phyloP scores from a whole-genome alignment of 1,284 basidiomycete genomes.

The Cryptococcus sp. region DNA sequence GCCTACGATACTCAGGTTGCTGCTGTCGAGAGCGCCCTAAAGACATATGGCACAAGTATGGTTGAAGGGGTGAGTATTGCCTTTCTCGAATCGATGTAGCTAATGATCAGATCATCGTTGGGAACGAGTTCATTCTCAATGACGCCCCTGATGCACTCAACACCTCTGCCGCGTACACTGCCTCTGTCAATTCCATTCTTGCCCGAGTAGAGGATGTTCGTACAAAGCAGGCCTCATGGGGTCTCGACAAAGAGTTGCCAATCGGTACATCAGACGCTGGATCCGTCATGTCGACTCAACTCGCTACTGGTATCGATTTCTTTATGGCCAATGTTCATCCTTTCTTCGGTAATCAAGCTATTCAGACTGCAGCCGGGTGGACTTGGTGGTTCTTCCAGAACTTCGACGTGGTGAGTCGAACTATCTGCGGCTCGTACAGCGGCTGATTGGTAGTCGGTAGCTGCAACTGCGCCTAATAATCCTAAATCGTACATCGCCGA shows the following conservation, averaged over 20 bases:
- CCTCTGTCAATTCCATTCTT: conserved; percentile 55
- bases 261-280: conserved; percentile 91
- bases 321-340: conserved; percentile 67
- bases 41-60: conserved; percentile 72
- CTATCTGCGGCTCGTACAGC: background rate
- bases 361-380: conserved; percentile 66
- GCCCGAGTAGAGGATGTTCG: conserved; percentile 60
- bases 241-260: conserved; percentile 54
- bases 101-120: conserved; percentile 35
- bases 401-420: conserved; percentile 55
- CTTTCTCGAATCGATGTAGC: background rate
- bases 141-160: conserved; percentile 19
- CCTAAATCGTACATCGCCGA: conserved; percentile 82
- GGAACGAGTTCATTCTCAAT: conserved; percentile 70
- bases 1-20: conserved; percentile 71
- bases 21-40: conserved; percentile 58
- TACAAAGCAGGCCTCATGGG: conserved; percentile 55
- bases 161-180: conserved; percentile 30
- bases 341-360: conserved; percentile 61
- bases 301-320: conserved; percentile 70
- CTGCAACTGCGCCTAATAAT: conserved; percentile 54
- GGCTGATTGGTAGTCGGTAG: conserved; percentile 20
- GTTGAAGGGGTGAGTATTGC: conserved; percentile 65
- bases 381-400: conserved; percentile 58
- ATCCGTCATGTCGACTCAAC: conserved; percentile 68